Evolutionary conservation across 2,329 filamentous ascomycete genomes (phyloP), one percentile per base, ranked within the genome.

Genomic region (Alternaria longipes): DNA sequence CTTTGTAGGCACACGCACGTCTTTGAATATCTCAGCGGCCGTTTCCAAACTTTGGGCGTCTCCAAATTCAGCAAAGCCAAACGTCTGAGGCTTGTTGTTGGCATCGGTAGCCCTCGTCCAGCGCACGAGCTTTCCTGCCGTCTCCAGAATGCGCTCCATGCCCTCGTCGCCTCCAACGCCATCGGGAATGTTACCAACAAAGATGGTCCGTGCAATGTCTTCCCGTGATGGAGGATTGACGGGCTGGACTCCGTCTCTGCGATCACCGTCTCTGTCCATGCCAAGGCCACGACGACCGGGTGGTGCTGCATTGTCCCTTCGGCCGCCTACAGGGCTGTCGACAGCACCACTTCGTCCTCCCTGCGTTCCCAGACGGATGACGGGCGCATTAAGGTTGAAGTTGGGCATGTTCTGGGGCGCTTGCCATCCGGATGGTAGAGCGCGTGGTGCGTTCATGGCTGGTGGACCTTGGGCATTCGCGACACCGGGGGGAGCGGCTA

Each of bases 351-450:
- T 83, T 74, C 92, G 92, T n/a, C 86, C 80, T 3, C 88, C 79
- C 20, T 90, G 87, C 1, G 93, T 94, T 42, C 94, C 95, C 46
- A 99, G 86, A 56, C 95, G 91, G 75, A 99, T 98, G 62, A 98
- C 93, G 58, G 94, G 94, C 36, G 95, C 95, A 74, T 92, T 97
- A 84, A 98, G 97, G 83, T 99, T 97, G 84, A 99, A 97, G 78
- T 97, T 96, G 53, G 94, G 93, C 86, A 97, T 92, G 76, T 95
- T 97, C 52, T 91, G 84, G 9, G 94, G 94, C 50, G 93, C 89
- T 83, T 96, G 92, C 81, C 97, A 97, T 79, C 89, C 92, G 60
- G 89, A 84, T 64, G 92, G 93, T 66, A 97, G 89, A 74, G 88
- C 89, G 79, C 87, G 91, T 78, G 91, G 91, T 84, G 91, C 89